phyloP scores from a whole-genome alignment of 257 asterid genomes.

The Solanum rostratum region DNA sequence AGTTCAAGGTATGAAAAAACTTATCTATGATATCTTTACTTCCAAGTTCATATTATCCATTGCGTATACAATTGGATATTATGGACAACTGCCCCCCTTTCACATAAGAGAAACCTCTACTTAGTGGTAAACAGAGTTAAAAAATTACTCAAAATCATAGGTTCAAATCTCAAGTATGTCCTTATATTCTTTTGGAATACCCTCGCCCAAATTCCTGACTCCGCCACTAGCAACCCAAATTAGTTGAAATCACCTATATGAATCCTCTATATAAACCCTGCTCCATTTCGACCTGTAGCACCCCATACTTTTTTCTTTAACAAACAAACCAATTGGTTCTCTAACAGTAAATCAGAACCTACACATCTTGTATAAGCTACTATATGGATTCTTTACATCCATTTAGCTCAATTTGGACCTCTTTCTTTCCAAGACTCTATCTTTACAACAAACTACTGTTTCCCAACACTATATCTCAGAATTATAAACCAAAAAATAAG shows the following conservation, averaged over 20 bases:
- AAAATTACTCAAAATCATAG: neutral
- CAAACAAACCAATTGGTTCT: neutral
- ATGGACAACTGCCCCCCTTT: neutral
- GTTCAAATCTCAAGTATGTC: neutral
- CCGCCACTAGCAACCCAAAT: neutral
- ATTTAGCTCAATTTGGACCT: neutral
- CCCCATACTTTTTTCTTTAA: neutral
- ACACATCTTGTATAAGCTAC: neutral
- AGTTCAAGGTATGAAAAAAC: neutral
- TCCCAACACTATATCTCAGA: neutral
- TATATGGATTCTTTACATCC: neutral
- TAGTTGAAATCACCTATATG: neutral
- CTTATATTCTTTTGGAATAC: neutral
- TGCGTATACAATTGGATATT: neutral
- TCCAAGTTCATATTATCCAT: neutral
- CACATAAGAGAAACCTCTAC: neutral
- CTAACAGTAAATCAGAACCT: neutral
- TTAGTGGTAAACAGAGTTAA: neutral
- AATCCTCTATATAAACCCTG: neutral
- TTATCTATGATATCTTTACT: neutral
- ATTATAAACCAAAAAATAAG: neutral
- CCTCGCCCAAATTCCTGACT: neutral
- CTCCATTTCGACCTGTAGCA: neutral
- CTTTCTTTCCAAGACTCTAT: neutral
- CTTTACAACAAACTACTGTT: neutral